Evolutionary conservation across 108 stramenopile genomes (phyloP), one percentile per base, ranked within the genome.

Genomic region (Discostella pseudostelligera): DNA sequence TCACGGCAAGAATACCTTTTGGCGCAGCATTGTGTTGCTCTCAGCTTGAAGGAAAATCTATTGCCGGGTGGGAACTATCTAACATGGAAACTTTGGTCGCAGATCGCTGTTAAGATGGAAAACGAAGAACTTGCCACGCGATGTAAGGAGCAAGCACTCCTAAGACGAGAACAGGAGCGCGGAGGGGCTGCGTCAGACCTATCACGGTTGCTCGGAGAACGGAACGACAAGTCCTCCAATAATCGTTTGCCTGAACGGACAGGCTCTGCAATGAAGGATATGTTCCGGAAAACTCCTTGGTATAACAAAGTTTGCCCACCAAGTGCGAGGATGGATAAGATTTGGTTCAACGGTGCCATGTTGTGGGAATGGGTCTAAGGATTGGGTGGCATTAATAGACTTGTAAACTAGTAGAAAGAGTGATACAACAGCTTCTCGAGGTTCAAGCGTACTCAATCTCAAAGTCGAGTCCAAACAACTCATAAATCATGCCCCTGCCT

Each of bases 11-110:
- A 92, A 56, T 67, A 71, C 35, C 39, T 81, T 46, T 42, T 88
- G 21, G 85, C 90, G 20, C 90, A 92, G 62, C 87, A 92, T 58
- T 92, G 83, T 49, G 72, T 92, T 14, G 82, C 76, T 12, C 63
- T 92, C 16, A 82, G 80, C 39, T 56, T 92, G 45, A 85, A 86
- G 63, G 87, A 88, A 50, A 84, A 84, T 55, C 42, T 70, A 16
- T 49, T 83, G 36, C 85, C 85, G 9, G 79, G 83, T 26, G 78
- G 78, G 4, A 81, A 84, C 39, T 72, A 63, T 14, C 65, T 58
- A 39, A 72, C 83, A 26, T 92, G 90, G 90, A 67, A 61, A 28
- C 63, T 88, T 21, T 92, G 90, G 90, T 82, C 83, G 5, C 62
- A 78, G 12, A 74, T 90, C n/a, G 82, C 89, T 20, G 40, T 49